A percentile compares a stretch with the other conserved stretches of the same genome.
Evolutionary conservation across 169 alveolate species (phyloP).

Genomic region (Plasmodium berghei): DNA sequence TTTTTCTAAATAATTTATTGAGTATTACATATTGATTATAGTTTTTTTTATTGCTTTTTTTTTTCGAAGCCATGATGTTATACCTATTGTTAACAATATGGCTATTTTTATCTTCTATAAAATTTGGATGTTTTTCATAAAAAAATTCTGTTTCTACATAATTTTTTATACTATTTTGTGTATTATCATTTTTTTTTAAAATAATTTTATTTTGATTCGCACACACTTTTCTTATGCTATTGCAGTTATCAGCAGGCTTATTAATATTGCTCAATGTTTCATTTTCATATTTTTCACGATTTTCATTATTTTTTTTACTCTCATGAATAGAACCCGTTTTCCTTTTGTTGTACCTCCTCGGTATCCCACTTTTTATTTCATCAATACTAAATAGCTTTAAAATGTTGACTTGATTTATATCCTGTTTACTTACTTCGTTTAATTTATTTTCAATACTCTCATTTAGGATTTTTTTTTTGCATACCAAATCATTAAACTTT

Average conservation of each 20-base stretch:
- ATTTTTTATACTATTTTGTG: too few species aligned
- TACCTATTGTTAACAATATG: not conserved
- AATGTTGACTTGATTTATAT: conserved; percentile 14
- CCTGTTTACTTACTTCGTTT: not conserved
- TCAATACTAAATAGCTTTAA: conserved; percentile 14
- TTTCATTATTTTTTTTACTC: not conserved
- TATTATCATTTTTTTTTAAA: not conserved
- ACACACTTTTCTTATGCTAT: not conserved
- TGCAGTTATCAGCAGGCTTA: not conserved
- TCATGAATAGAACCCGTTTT: not conserved
- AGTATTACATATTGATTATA: too few species aligned
- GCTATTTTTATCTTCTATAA: not conserved
- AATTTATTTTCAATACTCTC: conserved; percentile 3
- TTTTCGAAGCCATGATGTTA: not conserved
- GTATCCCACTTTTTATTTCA: conserved; percentile 24
- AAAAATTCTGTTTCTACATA: not conserved
- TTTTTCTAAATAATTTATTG: conserved; percentile 2
- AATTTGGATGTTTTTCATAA: not conserved
- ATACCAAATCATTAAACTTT: conserved; percentile 28
- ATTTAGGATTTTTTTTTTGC: conserved; percentile 4
- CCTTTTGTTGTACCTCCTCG: conserved; percentile 29
- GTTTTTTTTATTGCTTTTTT: not conserved
- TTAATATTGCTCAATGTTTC: not conserved
- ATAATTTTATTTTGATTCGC: not conserved
- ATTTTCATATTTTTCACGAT: not conserved